These are phyloP conservation scores for Sugiyamaella valdiviana DNA, from an alignment of 805 yeast genomes.

Conservation along the genomic window DNA sequence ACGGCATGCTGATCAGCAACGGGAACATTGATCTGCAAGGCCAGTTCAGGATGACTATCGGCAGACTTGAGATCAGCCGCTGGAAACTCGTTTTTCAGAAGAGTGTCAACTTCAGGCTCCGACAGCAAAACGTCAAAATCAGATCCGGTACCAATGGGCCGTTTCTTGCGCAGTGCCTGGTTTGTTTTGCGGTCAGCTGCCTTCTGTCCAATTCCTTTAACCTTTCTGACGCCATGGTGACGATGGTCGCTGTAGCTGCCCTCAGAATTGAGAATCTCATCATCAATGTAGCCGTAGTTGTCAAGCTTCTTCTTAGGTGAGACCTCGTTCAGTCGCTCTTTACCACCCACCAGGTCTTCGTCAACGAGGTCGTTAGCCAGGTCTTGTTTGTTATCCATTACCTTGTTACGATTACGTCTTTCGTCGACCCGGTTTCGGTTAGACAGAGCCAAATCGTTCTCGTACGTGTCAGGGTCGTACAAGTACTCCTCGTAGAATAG, in stretches of 20 bases:
- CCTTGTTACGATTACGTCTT: too few species aligned
- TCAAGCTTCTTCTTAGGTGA: background rate
- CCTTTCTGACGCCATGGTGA: background rate
- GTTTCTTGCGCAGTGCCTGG: background rate
- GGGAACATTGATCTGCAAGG: slow-evolving; percentile 1
- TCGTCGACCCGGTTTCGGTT: too few species aligned
- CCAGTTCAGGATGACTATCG: background rate
- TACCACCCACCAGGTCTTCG: background rate
- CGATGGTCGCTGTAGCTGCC: background rate
- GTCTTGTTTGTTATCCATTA: background rate
- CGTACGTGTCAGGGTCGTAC: background rate
- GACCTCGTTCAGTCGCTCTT: background rate
- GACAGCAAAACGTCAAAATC: background rate
- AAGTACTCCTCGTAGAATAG: background rate
- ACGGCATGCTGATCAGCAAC: background rate
- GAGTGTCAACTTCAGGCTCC: background rate
- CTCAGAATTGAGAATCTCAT: background rate
- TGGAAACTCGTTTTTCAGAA: background rate
- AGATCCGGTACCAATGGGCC: background rate
- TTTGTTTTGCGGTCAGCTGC: background rate
- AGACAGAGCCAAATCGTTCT: background rate
- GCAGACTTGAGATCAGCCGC: background rate
- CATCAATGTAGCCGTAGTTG: background rate
- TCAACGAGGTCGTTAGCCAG: too few species aligned
- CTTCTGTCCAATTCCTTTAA: background rate